Evolutionary conservation across 2,329 filamentous ascomycete genomes (phyloP).

Genomic region (Alternaria hordeiaustralica): DNA sequence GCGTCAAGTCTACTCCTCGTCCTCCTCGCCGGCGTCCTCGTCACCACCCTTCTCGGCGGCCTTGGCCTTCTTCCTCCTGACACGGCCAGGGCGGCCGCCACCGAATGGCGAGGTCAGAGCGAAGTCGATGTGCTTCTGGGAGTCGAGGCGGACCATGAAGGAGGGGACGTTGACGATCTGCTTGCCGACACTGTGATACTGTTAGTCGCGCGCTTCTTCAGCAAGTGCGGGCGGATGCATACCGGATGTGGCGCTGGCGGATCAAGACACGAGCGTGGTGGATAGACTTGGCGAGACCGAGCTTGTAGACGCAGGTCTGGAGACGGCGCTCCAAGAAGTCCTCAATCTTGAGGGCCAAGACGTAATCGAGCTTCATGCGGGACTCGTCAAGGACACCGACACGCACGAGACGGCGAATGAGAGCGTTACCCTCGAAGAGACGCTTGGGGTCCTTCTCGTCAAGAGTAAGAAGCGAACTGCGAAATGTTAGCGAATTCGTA

Average conservation of each 20-base stretch:
- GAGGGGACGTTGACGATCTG: conserved; percentile 99
- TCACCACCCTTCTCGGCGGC: conserved; percentile 85
- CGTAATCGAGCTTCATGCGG: conserved; percentile 99
- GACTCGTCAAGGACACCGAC: conserved; percentile 99
- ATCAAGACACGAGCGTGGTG: conserved; percentile 99
- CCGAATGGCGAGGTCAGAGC: conserved; percentile 96
- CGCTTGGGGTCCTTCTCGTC: conserved; percentile 99
- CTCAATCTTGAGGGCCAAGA: conserved; percentile 97
- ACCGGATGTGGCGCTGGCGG: conserved; percentile 97
- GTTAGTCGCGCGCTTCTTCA: conserved; percentile 19
- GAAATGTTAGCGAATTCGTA: conserved; percentile 22
- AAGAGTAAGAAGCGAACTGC: conserved; percentile 98
- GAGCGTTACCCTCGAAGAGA: conserved; percentile 99
- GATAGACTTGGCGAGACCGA: conserved; percentile 99
- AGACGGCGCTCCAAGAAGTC: conserved; percentile 99
- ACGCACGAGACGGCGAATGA: conserved; percentile 99
- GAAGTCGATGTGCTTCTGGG: conserved; percentile 99
- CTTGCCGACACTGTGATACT: conserved; percentile 82
- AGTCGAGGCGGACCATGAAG: conserved; percentile 99
- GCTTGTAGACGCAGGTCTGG: conserved; percentile 99
- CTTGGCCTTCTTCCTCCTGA: conserved; percentile 99
- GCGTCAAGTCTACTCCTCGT: conserved; percentile 65
- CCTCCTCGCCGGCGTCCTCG: conserved; percentile 86
- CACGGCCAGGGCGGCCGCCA: conserved; percentile 95
- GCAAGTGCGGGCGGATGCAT: conserved; percentile 28